These are phyloP conservation scores for Penicillium angulare DNA, from an alignment of 495 filamentous ascomycete genomes.

Conservation along the genomic window DNA sequence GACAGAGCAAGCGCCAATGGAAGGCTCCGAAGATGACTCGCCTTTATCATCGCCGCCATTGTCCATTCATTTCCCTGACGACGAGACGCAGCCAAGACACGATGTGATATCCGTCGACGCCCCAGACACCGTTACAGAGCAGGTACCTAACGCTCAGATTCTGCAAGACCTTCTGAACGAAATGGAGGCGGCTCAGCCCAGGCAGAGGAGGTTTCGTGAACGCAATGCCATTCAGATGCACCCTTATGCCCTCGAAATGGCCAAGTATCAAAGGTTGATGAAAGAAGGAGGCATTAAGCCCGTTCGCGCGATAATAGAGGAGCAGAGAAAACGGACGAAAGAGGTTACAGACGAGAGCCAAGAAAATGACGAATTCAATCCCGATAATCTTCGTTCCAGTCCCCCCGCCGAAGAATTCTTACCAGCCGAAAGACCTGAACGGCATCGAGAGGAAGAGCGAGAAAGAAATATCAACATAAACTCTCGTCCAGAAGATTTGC, in stretches of 20 bases:
- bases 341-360: conserved; percentile 56
- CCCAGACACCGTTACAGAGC: conserved; percentile 13
- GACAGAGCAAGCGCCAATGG: background rate
- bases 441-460: conserved; percentile 3
- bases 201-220: conserved; percentile 54
- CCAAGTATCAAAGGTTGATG: conserved; percentile 60
- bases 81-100: background rate
- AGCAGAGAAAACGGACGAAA: conserved; percentile 16
- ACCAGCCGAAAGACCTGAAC: conserved; percentile 7
- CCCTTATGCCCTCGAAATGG: conserved; percentile 67
- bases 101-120: background rate
- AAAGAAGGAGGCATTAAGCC: conserved; percentile 63
- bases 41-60: conserved; percentile 45
- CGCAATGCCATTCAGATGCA: conserved; percentile 75
- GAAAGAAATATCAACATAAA: background rate
- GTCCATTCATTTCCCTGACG: conserved; percentile 15
- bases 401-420: conserved; percentile 29
- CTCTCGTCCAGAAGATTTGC: background rate
- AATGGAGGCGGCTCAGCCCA: conserved; percentile 32
- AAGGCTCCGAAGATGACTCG: conserved; percentile 29
- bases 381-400: conserved; percentile 30
- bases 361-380: conserved; percentile 33
- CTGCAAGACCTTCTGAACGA: conserved; percentile 32
- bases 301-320: conserved; percentile 46
- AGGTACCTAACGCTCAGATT: conserved; percentile 25